phyloP scores from a whole-genome alignment of 2,329 filamentous ascomycete genomes.

The Akanthomyces lecanii region DNA sequence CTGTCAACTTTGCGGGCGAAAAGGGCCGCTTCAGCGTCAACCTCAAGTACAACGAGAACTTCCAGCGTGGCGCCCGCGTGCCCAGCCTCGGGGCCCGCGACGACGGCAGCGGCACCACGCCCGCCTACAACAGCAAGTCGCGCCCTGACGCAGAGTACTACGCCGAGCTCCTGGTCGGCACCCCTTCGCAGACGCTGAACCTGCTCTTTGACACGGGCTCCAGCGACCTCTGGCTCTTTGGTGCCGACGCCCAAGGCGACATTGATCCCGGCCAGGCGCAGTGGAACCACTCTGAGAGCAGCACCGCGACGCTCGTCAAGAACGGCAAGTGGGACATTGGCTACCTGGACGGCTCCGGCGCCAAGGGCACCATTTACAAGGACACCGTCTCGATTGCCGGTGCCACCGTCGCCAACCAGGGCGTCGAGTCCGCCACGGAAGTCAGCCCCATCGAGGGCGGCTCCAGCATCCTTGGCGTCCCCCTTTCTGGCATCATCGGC shows the following conservation, averaged over 20 bases:
- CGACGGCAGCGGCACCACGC: background rate
- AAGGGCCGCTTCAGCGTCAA: slow-evolving; percentile 4
- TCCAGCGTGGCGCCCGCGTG: background rate
- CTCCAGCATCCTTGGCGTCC: slow-evolving; percentile 42
- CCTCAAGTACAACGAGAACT: slow-evolving; percentile 14
- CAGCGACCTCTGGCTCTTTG: slow-evolving; percentile 38
- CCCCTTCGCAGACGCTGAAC: slow-evolving; percentile 33
- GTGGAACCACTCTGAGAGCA: slow-evolving; percentile 37
- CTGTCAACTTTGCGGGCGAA: background rate
- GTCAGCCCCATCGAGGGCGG: slow-evolving; percentile 38
- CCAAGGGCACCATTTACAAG: slow-evolving; percentile 40
- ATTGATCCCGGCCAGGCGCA: slow-evolving; percentile 32
- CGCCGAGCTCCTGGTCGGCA: slow-evolving; percentile 24
- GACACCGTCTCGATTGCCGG: slow-evolving; percentile 42
- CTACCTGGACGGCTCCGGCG: slow-evolving; percentile 42
- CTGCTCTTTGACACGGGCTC: slow-evolving; percentile 42
- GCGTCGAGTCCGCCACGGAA: slow-evolving; percentile 40
- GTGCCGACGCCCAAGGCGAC: slow-evolving; percentile 24
- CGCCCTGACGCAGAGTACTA: slow-evolving; percentile 16
- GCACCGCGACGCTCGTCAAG: slow-evolving; percentile 33
- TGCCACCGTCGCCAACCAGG: slow-evolving; percentile 37
- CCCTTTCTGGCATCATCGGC: slow-evolving; percentile 15
- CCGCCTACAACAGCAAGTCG: slow-evolving; percentile 1
- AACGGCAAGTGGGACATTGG: slow-evolving; percentile 38
- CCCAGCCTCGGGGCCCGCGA: background rate